Evolutionary conservation across 2,329 filamentous ascomycete genomes (phyloP).

Genomic region (Pseudogymnoascus sp.): DNA sequence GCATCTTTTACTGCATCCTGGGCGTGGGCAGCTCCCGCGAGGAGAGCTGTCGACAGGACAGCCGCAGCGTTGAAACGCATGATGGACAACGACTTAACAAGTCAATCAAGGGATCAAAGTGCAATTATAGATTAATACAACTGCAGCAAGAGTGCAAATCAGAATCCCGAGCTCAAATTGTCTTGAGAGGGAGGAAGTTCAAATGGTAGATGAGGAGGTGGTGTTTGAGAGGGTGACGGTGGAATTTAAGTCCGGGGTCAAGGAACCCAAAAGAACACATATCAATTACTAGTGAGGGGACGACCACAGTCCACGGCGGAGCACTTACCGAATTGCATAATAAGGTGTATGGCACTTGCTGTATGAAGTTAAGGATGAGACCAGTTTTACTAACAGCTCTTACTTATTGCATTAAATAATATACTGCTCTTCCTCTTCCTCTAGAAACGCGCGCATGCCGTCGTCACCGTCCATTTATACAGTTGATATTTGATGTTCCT

Average conservation of each 20-base stretch:
- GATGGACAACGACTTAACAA: conserved; percentile 31
- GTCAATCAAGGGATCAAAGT: conserved; percentile 15
- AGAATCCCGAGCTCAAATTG: conserved; percentile 5
- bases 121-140: conserved; percentile 7
- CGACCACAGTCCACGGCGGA: not conserved
- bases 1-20: conserved; percentile 47
- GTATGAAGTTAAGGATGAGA: not conserved
- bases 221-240: not conserved
- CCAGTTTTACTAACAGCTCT: not conserved
- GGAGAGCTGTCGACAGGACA: conserved; percentile 64
- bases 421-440: not conserved
- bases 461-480: not conserved
- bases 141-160: conserved; percentile 1
- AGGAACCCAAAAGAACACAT: conserved; percentile 5
- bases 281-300: conserved; percentile 3
- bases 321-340: not conserved
- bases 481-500: not conserved
- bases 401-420: not conserved
- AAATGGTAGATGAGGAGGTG: conserved; percentile 15
- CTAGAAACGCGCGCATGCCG: not conserved
- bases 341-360: not conserved
- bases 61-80: conserved; percentile 83
- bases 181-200: not conserved
- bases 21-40: conserved; percentile 60
- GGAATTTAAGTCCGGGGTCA: conserved; percentile 5